Conservation (phyloP, 2,329 filamentous ascomycete species). For the Aspergillus fumigatus region DNA sequence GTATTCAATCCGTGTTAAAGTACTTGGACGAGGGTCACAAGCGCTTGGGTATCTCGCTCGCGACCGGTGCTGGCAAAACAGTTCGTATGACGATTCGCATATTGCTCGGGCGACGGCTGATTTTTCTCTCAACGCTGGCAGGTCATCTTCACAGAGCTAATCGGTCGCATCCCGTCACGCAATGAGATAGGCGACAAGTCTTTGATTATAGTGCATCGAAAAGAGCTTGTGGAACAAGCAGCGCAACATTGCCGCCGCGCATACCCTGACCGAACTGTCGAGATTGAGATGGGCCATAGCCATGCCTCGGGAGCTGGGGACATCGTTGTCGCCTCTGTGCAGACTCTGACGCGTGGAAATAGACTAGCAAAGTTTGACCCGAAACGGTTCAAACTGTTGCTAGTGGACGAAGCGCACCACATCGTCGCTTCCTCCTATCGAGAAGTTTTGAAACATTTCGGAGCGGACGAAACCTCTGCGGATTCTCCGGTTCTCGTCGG, state of each 20-base stretch:
- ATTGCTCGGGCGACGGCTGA: neutral
- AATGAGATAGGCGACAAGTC: constrained; percentile 64
- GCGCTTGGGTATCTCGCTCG: constrained; percentile 76
- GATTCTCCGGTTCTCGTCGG: constrained; percentile 69
- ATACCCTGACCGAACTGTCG: constrained; percentile 76
- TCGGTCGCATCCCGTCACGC: constrained; percentile 64
- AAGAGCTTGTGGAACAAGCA: constrained; percentile 92
- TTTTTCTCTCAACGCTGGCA: constrained; percentile 29
- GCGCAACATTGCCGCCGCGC: constrained; percentile 74
- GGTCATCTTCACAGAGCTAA: constrained; percentile 95
- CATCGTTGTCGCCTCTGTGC: constrained; percentile 88
- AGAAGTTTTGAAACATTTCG: constrained; percentile 71
- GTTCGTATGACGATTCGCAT: constrained; percentile 43
- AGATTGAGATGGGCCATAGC: constrained; percentile 83
- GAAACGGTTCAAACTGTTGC: constrained; percentile 73
- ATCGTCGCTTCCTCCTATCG: constrained; percentile 83
- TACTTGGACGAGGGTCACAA: constrained; percentile 69
- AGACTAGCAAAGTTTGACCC: constrained; percentile 82
- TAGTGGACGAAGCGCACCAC: constrained; percentile 96
- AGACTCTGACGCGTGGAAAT: constrained; percentile 72
- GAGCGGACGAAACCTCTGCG: constrained; percentile 52
- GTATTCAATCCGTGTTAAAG: constrained; percentile 72
- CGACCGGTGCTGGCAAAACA: constrained; percentile 86
- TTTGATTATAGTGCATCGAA: constrained; percentile 84
- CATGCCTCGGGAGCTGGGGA: constrained; percentile 77